Conservation (phyloP, 306 rosid genomes). For the Quercus agrifolia region DNA sequence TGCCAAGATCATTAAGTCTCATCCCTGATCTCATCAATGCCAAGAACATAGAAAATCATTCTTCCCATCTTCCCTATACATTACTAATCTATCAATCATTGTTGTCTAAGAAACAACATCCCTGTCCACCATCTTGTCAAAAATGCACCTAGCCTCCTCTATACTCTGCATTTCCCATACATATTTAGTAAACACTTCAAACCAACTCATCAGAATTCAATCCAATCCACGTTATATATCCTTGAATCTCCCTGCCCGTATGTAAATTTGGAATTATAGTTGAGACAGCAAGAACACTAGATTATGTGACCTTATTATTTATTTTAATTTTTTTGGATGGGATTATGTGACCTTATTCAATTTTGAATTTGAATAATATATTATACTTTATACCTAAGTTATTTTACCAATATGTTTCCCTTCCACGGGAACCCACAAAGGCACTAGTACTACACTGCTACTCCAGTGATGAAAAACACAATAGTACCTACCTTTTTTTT, state of each 20-base stretch:
- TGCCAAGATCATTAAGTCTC: conserved; percentile 61
- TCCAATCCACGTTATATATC: conserved; percentile 44
- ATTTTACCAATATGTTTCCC: too few species aligned
- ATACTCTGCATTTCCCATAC: conserved; percentile 40
- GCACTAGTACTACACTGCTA: too few species aligned
- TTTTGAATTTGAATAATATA: conserved; percentile 18
- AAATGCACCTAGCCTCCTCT: conserved; percentile 46
- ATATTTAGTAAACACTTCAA: conserved; percentile 54
- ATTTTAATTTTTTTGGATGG: too few species aligned
- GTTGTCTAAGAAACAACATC: conserved; percentile 68
- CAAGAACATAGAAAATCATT: conserved; percentile 54
- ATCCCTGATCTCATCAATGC: conserved; percentile 37
- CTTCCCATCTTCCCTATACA: conserved; percentile 50
- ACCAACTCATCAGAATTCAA: conserved; percentile 59
- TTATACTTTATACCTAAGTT: too few species aligned
- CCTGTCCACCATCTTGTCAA: conserved; percentile 39
- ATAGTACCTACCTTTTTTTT: too few species aligned
- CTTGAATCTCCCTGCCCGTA: conserved; percentile 45
- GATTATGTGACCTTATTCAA: conserved; percentile 48
- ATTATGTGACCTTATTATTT: conserved; percentile 39
- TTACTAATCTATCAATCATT: conserved; percentile 59
- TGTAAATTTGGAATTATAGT: conserved; percentile 41
- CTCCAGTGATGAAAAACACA: too few species aligned
- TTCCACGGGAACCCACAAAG: too few species aligned
- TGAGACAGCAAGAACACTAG: conserved; percentile 56